Base-by-base conservation (phyloP, 2,329 filamentous ascomycete genomes). In the Sporothrix luriei region DNA sequence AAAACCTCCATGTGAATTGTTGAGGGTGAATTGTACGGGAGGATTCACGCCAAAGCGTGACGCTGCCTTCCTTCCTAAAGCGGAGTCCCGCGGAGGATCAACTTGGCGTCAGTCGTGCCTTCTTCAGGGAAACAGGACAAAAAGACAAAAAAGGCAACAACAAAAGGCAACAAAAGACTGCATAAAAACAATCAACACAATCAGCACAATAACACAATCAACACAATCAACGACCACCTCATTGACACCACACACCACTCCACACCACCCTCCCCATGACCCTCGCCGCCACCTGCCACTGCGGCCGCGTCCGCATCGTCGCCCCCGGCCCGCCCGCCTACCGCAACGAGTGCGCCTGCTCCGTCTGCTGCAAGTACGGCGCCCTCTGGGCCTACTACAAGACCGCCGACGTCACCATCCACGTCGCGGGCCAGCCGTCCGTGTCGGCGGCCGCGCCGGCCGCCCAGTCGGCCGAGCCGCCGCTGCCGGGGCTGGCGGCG, bases 281-380 rank as follows among this genome's bases (percentile, higher is more conserved):
- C 33, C 33, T 68, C 9, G 11, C 40, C 6, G 66, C 67, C 26
- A 55, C 68, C n/a, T 75, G 75, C 64, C 74, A 74, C 71, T 75
- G 73, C 71, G 73, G 73, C 54, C 71, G 68, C 16, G 69, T 75
- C 49, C 66, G 61, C 49, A 38, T 75, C 67, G 26, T 65, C 19
- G 51, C 72, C 4, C 73, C 74, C 13, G 21, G 33, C 10, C 67
- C 69, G 38, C 73, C 72, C 3, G 46, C 48, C 4, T 57, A 54
- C n/a, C 67, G 73, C 48, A 75, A 74, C 62, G 72, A 76, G 61
- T 76, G 75, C 59, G 69, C 66, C 46, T 76, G 75, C 65, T 71
- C 71, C 40, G 49, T 75, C 16, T 75, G 73, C 71, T 75, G 72
- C 65, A 73, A 72, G 69, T 73, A 74, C 57, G 74, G 73, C 61